A percentile compares a stretch with the other conserved stretches of the same genome.
Evolutionary conservation across 345 rosid species (phyloP).

Genomic region (Raphanus raphanistrum): DNA sequence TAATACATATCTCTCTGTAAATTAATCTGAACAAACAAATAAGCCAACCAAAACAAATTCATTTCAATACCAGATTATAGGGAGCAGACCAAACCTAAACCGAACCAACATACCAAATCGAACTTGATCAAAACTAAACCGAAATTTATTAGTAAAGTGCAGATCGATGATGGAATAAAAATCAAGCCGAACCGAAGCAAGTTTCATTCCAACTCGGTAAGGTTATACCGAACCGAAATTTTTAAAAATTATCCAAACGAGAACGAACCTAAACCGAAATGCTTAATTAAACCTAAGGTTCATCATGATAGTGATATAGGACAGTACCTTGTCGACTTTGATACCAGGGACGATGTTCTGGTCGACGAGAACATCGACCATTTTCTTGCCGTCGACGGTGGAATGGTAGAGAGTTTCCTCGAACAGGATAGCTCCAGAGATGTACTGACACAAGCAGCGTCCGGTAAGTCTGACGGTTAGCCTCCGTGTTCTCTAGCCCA

Average conservation of each 20-base stretch:
- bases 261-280: not conserved
- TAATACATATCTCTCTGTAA: too few species aligned
- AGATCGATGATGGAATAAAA: not conserved
- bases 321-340: conserved; percentile 85
- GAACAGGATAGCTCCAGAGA: conserved; percentile 91
- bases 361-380: conserved; percentile 81
- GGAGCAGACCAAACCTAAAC: conserved; percentile 14
- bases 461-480: conserved; percentile 94
- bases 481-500: conserved; percentile 94
- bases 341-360: conserved; percentile 95
- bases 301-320: not conserved
- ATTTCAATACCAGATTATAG: too few species aligned
- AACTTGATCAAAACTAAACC: conserved; percentile 32
- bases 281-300: not conserved
- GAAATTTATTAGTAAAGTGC: not conserved
- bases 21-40: too few species aligned
- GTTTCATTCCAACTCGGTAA: not conserved
- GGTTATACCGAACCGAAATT: not conserved
- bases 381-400: conserved; percentile 78
- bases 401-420: conserved; percentile 98
- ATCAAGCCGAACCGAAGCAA: not conserved
- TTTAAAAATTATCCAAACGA: not conserved
- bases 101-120: conserved; percentile 41
- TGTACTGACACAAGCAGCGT: conserved; percentile 74
- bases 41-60: too few species aligned